These are phyloP conservation scores for Volvariella volvacea DNA, from an alignment of 1,284 basidiomycete species.

Conservation along the genomic window DNA sequence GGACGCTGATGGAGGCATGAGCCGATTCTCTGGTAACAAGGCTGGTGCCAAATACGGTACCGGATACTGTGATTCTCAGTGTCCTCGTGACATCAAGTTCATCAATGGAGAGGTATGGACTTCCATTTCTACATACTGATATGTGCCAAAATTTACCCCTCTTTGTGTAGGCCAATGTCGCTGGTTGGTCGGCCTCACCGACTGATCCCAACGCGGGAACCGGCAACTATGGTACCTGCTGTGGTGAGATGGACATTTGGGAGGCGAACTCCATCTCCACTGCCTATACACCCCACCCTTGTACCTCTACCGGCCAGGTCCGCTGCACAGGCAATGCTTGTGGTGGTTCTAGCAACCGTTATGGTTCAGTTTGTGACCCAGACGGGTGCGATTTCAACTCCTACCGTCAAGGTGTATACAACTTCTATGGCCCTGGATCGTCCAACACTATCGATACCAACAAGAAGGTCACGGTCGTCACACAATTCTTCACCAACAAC, in stretches of 20 bases:
- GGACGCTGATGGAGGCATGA: conserved; percentile 14
- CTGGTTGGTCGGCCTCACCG: conserved; percentile 31
- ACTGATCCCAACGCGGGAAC: conserved; percentile 39
- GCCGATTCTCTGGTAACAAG: conserved; percentile 16
- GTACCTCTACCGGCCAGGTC: conserved; percentile 31
- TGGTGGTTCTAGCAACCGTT: conserved; percentile 29
- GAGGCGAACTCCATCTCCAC: too few relatives aligned
- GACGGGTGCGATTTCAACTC: conserved; percentile 55
- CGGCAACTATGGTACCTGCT: too few relatives aligned
- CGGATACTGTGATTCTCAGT: conserved; percentile 38
- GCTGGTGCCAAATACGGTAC: conserved; percentile 49
- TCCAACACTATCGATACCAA: conserved; percentile 41
- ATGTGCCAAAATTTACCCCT: background rate
- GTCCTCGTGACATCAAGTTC: conserved; percentile 39
- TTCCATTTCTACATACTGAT: background rate
- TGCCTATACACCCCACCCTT: conserved; percentile 43
- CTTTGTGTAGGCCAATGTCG: conserved; percentile 37
- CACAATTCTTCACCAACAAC: conserved; percentile 37
- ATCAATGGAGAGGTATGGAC: conserved; percentile 42
- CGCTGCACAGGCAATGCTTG: conserved; percentile 32
- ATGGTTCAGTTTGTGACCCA: conserved; percentile 37
- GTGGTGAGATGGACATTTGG: too few relatives aligned
- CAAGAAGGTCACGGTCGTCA: conserved; percentile 21
- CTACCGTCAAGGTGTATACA: conserved; percentile 42
- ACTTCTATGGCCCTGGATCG: conserved; percentile 33